Percentiles rank a stretch among this genome's conserved stretches.
phyloP scores from a whole-genome alignment of 2,329 filamentous ascomycete genomes.

The Sarocladiaceae sp. region DNA sequence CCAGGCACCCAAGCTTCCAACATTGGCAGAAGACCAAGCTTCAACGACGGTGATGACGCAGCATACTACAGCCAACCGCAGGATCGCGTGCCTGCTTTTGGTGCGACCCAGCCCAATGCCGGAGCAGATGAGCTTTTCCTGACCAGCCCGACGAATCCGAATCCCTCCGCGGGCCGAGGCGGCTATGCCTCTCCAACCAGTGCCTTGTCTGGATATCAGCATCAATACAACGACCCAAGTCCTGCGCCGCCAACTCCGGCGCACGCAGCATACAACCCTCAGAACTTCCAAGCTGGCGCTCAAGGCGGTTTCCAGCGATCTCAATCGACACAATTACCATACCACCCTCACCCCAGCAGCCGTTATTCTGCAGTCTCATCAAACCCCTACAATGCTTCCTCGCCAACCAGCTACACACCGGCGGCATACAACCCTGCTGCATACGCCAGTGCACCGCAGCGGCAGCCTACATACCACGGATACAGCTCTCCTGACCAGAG shows the following conservation, averaged over 20 bases:
- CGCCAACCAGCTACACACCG: slow-evolving; percentile 44
- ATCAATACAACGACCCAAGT: slow-evolving; percentile 42
- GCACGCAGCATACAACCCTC: slow-evolving; percentile 64
- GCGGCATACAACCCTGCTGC: slow-evolving; percentile 57
- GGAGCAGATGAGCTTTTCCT: slow-evolving; percentile 62
- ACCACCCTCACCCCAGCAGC: slow-evolving; percentile 38
- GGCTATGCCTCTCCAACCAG: slow-evolving; percentile 37
- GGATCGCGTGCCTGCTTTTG: slow-evolving; percentile 18
- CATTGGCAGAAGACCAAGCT: slow-evolving; percentile 59
- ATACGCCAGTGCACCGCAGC: slow-evolving; percentile 49
- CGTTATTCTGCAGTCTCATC: slow-evolving; percentile 34
- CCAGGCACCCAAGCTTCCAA: slow-evolving; percentile 29
- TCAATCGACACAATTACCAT: slow-evolving; percentile 48
- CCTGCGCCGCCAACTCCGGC: slow-evolving; percentile 38
- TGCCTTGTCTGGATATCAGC: slow-evolving; percentile 48
- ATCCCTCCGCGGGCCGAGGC: slow-evolving; percentile 22
- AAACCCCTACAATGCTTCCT: slow-evolving; percentile 22
- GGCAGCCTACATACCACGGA: slow-evolving; percentile 46
- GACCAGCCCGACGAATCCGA: slow-evolving; percentile 35
- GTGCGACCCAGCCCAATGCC: slow-evolving; percentile 13
- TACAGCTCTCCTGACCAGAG: slow-evolving; percentile 40
- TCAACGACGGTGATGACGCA: slow-evolving; percentile 71
- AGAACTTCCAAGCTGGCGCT: slow-evolving; percentile 45
- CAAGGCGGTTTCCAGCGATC: slow-evolving; percentile 30
- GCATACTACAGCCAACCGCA: slow-evolving; percentile 42